These are phyloP conservation scores for Cystofilobasidium bisporidii DNA, from an alignment of 768 basidiomycete genomes.

Conservation along the genomic window DNA sequence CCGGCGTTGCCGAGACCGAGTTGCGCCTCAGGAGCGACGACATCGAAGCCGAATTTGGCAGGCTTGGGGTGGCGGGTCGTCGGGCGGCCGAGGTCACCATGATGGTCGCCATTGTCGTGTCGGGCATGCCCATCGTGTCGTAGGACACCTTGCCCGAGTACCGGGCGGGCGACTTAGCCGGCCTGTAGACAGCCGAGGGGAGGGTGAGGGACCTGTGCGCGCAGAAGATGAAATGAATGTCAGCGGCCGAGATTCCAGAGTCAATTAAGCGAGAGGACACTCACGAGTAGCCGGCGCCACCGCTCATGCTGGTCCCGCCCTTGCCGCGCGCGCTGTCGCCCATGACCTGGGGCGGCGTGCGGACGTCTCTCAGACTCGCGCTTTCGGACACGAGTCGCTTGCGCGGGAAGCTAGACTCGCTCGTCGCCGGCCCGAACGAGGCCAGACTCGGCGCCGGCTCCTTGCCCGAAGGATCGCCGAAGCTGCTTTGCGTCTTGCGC, in stretches of 20 bases:
- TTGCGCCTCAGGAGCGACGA: slow-evolving; percentile 9
- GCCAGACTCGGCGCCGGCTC: neutral
- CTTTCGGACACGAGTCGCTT: neutral
- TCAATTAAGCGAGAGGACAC: neutral
- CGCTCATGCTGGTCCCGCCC: slow-evolving; percentile 23
- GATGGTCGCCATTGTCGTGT: slow-evolving; percentile 20
- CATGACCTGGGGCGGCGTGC: slow-evolving; percentile 26
- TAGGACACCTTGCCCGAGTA: slow-evolving; percentile 6
- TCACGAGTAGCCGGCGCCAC: slow-evolving; percentile 27
- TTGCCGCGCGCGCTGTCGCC: slow-evolving; percentile 7
- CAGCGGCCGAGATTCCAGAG: no score
- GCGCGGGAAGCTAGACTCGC: neutral
- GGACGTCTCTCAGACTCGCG: neutral
- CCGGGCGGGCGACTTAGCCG: slow-evolving; percentile 13
- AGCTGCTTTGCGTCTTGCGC: neutral
- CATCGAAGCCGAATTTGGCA: slow-evolving; percentile 5
- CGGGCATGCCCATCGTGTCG: slow-evolving; percentile 18
- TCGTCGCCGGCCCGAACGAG: neutral
- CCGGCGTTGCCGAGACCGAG: slow-evolving; percentile 1
- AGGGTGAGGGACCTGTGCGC: slow-evolving; percentile 15
- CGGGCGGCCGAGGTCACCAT: slow-evolving; percentile 8
- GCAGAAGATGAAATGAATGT: no score
- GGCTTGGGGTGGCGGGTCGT: neutral
- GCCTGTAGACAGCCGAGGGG: slow-evolving; percentile 20
- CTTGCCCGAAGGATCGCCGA: neutral